Percentiles rank a stretch among this genome's conserved stretches.
Evolutionary conservation across 1,284 basidiomycete species (phyloP).

Genomic region (Kwoniella shivajii): DNA sequence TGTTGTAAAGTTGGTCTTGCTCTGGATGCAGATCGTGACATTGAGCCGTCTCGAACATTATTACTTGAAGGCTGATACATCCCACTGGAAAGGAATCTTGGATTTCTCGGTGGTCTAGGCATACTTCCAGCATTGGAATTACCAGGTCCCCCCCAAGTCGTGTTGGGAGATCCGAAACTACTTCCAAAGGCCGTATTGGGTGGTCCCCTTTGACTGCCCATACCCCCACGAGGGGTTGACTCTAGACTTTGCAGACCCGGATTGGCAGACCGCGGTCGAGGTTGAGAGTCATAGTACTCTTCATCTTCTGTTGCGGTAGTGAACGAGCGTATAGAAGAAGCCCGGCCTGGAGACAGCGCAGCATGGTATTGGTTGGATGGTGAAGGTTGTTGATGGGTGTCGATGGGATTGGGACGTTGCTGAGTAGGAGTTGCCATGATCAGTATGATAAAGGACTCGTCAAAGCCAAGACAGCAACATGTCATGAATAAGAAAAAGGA

Average conservation of each 20-base stretch:
- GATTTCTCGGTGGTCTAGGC: constrained; percentile 22
- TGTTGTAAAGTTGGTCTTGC: constrained; percentile 9
- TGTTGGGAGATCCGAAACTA: constrained; percentile 33
- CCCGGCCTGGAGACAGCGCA: constrained; percentile 10
- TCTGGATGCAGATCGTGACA: constrained; percentile 32
- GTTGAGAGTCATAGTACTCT: constrained; percentile 12
- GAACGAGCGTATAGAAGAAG: constrained; percentile 15
- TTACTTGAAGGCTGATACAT: constrained; percentile 12
- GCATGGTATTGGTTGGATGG: constrained; percentile 2
- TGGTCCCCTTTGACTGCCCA: constrained; percentile 16
- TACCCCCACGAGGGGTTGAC: constrained; percentile 19
- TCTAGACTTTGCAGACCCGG: constrained; percentile 14
- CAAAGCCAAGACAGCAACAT: background rate
- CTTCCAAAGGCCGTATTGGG: constrained; percentile 25
- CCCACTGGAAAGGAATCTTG: constrained; percentile 21
- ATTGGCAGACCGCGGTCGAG: constrained; percentile 12
- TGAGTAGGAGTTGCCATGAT: constrained; percentile 9
- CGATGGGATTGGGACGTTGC: constrained; percentile 2
- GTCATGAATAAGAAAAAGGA: background rate
- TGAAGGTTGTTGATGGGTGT: background rate
- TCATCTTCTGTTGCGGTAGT: constrained; percentile 28
- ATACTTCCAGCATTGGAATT: constrained; percentile 18
- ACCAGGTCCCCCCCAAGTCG: constrained; percentile 8
- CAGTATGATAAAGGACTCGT: background rate
- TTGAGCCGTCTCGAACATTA: constrained; percentile 16